These are phyloP conservation scores for Chimonanthus praecox DNA, from an alignment of 164 flowering plant genomes.

Conservation along the genomic window DNA sequence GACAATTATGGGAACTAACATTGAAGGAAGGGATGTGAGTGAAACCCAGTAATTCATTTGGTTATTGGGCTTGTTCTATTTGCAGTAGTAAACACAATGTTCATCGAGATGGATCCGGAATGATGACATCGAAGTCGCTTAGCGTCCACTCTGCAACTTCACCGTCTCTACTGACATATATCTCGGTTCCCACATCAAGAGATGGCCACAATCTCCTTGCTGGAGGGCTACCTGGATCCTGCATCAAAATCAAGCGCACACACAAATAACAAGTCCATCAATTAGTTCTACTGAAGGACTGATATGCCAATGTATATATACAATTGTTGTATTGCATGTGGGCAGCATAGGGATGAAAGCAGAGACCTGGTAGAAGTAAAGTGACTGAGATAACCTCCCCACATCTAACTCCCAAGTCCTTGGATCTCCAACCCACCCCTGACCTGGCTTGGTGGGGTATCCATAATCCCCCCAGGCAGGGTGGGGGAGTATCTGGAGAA, in stretches of 20 bases:
- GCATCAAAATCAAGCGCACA: constrained; percentile 5
- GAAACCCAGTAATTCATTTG: background rate
- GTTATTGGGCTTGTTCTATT: no score
- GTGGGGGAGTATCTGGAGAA: constrained; percentile 60
- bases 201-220: constrained; percentile 61
- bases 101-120: constrained; percentile 15
- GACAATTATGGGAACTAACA: no score
- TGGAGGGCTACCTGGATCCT: constrained; percentile 63
- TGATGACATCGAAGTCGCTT: constrained; percentile 49
- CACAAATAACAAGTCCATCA: background rate
- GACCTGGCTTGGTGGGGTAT: constrained; percentile 51
- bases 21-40: no score
- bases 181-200: constrained; percentile 61
- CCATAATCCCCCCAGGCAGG: constrained; percentile 73
- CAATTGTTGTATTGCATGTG: background rate
- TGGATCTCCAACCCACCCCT: constrained; percentile 73
- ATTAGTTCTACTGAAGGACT: background rate
- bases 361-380: constrained; percentile 63
- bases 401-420: constrained; percentile 77
- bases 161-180: constrained; percentile 32
- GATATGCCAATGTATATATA: background rate
- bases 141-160: constrained; percentile 63
- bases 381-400: constrained; percentile 48
- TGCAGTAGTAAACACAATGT: background rate
- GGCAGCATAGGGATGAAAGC: background rate